phyloP scores from a whole-genome alignment of 169 alveolate species.

The Plasmodium vinckei region DNA sequence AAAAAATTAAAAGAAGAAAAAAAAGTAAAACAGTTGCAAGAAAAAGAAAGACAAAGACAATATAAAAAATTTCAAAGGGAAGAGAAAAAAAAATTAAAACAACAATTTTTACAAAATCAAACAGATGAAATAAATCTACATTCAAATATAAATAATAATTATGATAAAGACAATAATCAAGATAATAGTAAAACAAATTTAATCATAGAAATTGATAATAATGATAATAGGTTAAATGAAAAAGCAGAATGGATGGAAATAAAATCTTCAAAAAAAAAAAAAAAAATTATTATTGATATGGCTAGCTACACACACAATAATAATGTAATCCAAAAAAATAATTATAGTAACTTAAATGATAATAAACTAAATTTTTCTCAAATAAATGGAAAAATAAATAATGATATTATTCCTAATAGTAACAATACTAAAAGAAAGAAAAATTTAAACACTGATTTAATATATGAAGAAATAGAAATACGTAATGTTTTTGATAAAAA shows the following conservation, averaged over 20 bases:
- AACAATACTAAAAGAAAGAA: no score
- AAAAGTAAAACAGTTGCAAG: conserved; percentile 5
- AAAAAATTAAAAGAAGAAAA: conserved; percentile 12
- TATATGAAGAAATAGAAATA: no score
- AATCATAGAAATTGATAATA: not conserved
- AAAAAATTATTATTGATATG: not conserved
- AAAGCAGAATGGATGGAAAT: not conserved
- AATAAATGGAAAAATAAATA: no score
- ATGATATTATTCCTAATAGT: no score
- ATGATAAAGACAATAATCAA: not conserved
- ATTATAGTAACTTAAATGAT: no score
- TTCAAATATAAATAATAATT: not conserved
- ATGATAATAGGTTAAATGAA: not conserved
- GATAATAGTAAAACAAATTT: no score
- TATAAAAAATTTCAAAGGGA: not conserved
- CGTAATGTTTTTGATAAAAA: no score
- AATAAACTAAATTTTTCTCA: no score
- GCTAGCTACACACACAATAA: no score
- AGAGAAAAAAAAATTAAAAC: conserved; percentile 5
- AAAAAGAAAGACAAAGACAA: not conserved
- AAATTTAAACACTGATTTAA: no score
- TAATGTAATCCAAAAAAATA: no score
- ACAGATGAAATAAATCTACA: not conserved
- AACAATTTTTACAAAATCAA: not conserved
- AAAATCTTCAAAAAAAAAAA: not conserved